Evolutionary conservation across 2,329 filamentous ascomycete species (phyloP).

Genomic region (Pseudocercospora pini-densiflorae): DNA sequence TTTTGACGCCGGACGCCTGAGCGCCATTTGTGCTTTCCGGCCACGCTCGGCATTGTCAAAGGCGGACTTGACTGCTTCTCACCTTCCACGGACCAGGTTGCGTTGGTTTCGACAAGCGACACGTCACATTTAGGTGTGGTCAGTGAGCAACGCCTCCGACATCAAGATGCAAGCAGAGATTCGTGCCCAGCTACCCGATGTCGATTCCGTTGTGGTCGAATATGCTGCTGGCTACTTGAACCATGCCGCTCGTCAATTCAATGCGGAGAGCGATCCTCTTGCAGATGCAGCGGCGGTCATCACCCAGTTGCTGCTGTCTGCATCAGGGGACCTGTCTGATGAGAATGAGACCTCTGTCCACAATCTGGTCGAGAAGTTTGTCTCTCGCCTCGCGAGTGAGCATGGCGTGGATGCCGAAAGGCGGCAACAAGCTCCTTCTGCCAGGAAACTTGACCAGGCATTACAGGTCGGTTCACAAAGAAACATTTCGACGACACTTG

Average conservation of each 20-base stretch:
- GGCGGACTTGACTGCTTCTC: conserved; percentile 5
- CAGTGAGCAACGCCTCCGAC: conserved; percentile 13
- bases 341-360: conserved; percentile 78
- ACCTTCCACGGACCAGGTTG: conserved; percentile 2
- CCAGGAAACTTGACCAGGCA: conserved; percentile 87
- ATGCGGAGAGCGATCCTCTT: conserved; percentile 77
- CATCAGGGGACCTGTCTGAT: conserved; percentile 78
- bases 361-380: conserved; percentile 86
- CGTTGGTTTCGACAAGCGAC: conserved; percentile 10
- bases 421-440: conserved; percentile 72
- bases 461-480: conserved; percentile 92
- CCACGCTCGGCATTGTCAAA: conserved; percentile 13
- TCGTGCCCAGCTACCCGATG: conserved; percentile 40
- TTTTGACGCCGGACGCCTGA: conserved; percentile 3
- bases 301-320: conserved; percentile 87
- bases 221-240: conserved; percentile 80
- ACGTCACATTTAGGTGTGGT: conserved; percentile 18
- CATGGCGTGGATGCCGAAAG: conserved; percentile 71
- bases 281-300: conserved; percentile 82
- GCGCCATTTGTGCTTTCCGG: conserved; percentile 15
- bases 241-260: conserved; percentile 86
- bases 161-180: conserved; percentile 44
- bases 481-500: conserved; percentile 95
- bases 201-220: conserved; percentile 44
- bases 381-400: conserved; percentile 75